Conservation (phyloP, 2,329 filamentous ascomycete species). For the Phoma sp. region DNA sequence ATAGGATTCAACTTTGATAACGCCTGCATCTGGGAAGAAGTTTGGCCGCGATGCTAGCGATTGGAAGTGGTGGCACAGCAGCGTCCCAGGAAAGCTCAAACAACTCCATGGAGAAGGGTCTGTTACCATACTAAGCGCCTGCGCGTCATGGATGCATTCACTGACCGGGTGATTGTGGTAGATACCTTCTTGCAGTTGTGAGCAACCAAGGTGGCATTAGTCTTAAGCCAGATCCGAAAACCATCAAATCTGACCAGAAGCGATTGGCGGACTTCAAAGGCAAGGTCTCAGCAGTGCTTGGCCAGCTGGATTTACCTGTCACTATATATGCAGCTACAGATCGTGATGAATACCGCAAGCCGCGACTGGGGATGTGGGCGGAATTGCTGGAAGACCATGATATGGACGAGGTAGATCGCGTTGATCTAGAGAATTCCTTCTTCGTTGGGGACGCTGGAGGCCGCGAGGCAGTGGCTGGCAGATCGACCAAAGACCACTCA, state of each 20-base stretch:
- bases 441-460: constrained; percentile 88
- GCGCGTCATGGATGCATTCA: not conserved
- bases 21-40: constrained; percentile 78
- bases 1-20: constrained; percentile 87
- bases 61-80: constrained; percentile 92
- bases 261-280: constrained; percentile 81
- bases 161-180: constrained; percentile 40
- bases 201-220: constrained; percentile 89
- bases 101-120: constrained; percentile 74
- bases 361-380: constrained; percentile 86
- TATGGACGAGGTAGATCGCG: constrained; percentile 56
- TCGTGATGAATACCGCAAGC: constrained; percentile 84
- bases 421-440: constrained; percentile 75
- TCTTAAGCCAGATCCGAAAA: constrained; percentile 74
- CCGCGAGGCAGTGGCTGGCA: constrained; percentile 51
- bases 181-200: constrained; percentile 77
- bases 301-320: constrained; percentile 74
- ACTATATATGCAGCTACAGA: constrained; percentile 85
- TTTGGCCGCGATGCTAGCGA: constrained; percentile 74
- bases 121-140: constrained; percentile 13
- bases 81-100: constrained; percentile 70
- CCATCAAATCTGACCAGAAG: constrained; percentile 69
- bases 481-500: constrained; percentile 62
- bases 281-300: constrained; percentile 74
- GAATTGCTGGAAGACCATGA: constrained; percentile 62